Percentiles rank a stretch among this genome's conserved stretches.
Conservation (phyloP, 1,284 basidiomycete genomes). For the Phaffia rhodozyma region DNA sequence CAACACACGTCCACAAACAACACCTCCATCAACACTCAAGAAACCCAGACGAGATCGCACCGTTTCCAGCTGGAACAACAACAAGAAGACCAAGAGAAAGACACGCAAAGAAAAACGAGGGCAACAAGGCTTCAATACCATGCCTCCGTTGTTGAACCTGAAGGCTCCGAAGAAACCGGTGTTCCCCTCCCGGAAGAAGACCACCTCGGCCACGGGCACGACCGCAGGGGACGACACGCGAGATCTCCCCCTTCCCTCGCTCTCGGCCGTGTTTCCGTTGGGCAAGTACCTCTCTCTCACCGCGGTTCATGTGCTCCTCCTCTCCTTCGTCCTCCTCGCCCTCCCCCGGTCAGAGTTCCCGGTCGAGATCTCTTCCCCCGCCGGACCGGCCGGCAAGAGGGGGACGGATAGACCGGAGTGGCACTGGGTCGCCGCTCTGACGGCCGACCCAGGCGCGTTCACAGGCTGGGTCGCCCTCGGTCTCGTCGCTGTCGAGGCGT, state of each 20-base stretch:
- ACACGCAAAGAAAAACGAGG: too few species aligned
- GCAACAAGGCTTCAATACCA: too few species aligned
- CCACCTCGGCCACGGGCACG: background rate
- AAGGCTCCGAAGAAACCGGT: too few species aligned
- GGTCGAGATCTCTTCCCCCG: conserved; percentile 27
- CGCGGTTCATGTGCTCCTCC: conserved; percentile 55
- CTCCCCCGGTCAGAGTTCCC: conserved; percentile 50
- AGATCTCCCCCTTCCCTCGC: background rate
- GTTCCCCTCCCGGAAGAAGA: background rate
- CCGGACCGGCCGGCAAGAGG: conserved; percentile 25
- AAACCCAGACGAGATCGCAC: too few species aligned
- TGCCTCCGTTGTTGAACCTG: too few species aligned
- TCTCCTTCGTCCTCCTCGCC: conserved; percentile 52
- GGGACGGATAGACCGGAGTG: conserved; percentile 52
- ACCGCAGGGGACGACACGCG: background rate
- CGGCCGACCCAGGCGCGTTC: conserved; percentile 49
- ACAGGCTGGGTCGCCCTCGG: conserved; percentile 51
- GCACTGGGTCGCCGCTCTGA: conserved; percentile 53
- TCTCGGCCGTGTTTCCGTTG: conserved; percentile 25
- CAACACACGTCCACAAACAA: too few species aligned
- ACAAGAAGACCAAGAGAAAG: too few species aligned
- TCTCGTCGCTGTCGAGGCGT: conserved; percentile 47
- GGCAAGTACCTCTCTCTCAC: conserved; percentile 56
- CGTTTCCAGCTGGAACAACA: too few species aligned
- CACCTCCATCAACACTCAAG: too few species aligned